Percentiles rank a stretch among this genome's conserved stretches.
Evolutionary conservation across 2,329 filamentous ascomycete genomes (phyloP).

Genomic region (Nemania bipapillata): DNA sequence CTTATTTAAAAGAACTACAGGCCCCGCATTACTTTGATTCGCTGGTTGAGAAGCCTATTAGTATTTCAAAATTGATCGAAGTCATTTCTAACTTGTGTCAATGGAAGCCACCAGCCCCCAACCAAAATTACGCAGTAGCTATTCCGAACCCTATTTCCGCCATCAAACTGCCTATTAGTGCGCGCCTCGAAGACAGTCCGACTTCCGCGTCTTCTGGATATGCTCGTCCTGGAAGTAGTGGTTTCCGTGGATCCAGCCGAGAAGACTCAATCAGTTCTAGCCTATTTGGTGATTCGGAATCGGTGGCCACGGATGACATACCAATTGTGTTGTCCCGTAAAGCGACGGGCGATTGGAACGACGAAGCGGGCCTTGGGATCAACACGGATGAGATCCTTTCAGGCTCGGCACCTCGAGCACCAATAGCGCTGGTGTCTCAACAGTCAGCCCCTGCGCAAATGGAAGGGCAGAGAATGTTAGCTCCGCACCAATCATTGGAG

Average conservation of each 20-base stretch:
- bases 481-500: conserved; percentile 74
- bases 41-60: conserved; percentile 95
- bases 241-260: conserved; percentile 80
- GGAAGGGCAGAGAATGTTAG: conserved; percentile 60
- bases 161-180: conserved; percentile 72
- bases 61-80: conserved; percentile 87
- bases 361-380: conserved; percentile 81
- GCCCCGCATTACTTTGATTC: conserved; percentile 96
- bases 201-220: conserved; percentile 81
- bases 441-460: conserved; percentile 73
- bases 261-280: conserved; percentile 91
- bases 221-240: conserved; percentile 73
- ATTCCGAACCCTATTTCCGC: conserved; percentile 69
- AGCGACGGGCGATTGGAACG: conserved; percentile 77
- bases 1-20: conserved; percentile 96
- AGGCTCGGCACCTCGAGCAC: conserved; percentile 53
- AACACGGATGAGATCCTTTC: conserved; percentile 66
- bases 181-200: conserved; percentile 80
- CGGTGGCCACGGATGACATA: conserved; percentile 79
- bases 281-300: conserved; percentile 86
- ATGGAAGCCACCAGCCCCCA: conserved; percentile 81
- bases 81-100: conserved; percentile 88
- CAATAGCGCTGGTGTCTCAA: conserved; percentile 67
- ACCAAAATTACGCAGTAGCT: conserved; percentile 57
- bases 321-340: conserved; percentile 80